A percentile compares a stretch with the other conserved stretches of the same genome.
phyloP scores from a whole-genome alignment of 2,329 filamentous ascomycete genomes.

The Chrysoporthe puriensis region DNA sequence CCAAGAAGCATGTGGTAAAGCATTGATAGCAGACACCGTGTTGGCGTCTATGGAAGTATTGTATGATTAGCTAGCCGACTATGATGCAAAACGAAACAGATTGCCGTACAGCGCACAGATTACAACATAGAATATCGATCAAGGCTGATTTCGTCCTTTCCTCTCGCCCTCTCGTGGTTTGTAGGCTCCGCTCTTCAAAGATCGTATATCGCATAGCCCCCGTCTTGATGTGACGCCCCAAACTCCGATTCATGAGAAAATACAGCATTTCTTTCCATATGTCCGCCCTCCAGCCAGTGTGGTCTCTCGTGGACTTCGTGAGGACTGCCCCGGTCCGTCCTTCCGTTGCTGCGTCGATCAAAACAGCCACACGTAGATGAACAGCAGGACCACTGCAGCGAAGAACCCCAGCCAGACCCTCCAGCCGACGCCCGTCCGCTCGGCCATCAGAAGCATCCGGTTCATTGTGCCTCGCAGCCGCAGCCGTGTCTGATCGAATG shows the following conservation, averaged over 20 bases:
- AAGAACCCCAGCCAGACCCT: slow-evolving; percentile 93
- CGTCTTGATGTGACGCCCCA: slow-evolving; percentile 16
- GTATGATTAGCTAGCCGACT: neutral
- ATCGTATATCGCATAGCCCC: slow-evolving; percentile 14
- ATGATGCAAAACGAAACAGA: slow-evolving; percentile 6
- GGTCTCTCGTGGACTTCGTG: neutral
- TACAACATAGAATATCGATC: slow-evolving; percentile 25
- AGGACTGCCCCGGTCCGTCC: no score
- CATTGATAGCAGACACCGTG: neutral
- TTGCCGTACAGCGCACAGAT: slow-evolving; percentile 15
- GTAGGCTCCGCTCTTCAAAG: slow-evolving; percentile 3
- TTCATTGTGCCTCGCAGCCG: slow-evolving; percentile 92
- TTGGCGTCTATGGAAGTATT: slow-evolving; percentile 1
- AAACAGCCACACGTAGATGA: slow-evolving; percentile 92
- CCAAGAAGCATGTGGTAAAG: neutral
- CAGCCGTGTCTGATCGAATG: slow-evolving; percentile 83
- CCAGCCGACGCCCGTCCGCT: slow-evolving; percentile 94
- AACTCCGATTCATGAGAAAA: slow-evolving; percentile 24
- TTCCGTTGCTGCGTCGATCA: slow-evolving; percentile 44
- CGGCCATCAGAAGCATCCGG: slow-evolving; percentile 93
- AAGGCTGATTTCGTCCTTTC: slow-evolving; percentile 7
- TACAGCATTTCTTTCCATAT: slow-evolving; percentile 5
- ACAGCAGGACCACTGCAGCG: slow-evolving; percentile 77
- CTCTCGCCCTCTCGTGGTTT: neutral
- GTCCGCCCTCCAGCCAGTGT: neutral